Evolutionary conservation across 2,329 filamentous ascomycete genomes (phyloP).

Genomic region (Madurella fahalii): DNA sequence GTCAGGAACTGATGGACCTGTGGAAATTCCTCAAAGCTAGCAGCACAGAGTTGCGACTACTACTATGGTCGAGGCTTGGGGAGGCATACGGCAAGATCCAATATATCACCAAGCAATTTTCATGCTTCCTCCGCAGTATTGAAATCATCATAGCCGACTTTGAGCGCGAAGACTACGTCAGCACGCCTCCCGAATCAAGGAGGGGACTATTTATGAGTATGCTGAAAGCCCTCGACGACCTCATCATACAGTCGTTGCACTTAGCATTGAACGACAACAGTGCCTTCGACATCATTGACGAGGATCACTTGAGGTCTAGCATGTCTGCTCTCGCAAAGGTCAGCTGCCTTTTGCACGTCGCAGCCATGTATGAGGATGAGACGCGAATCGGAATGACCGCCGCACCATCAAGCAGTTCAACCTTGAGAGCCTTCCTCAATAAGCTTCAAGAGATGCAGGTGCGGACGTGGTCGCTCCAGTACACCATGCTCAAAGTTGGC

Average conservation of each 20-base stretch:
- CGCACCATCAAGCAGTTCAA: slow-evolving; percentile 54
- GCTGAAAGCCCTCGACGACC: slow-evolving; percentile 73
- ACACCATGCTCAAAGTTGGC: slow-evolving; percentile 71
- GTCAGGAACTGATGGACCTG: slow-evolving; percentile 66
- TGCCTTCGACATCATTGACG: slow-evolving; percentile 80
- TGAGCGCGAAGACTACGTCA: slow-evolving; percentile 58
- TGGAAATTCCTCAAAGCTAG: slow-evolving; percentile 80
- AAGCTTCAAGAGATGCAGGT: slow-evolving; percentile 85
- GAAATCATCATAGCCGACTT: slow-evolving; percentile 69
- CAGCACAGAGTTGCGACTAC: slow-evolving; percentile 76
- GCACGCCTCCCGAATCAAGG: slow-evolving; percentile 59
- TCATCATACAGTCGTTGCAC: slow-evolving; percentile 67
- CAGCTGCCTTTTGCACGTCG: slow-evolving; percentile 70
- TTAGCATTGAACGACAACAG: slow-evolving; percentile 62
- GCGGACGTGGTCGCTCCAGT: slow-evolving; percentile 82
- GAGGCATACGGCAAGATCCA: slow-evolving; percentile 83
- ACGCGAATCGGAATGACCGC: slow-evolving; percentile 71
- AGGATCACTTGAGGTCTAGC: slow-evolving; percentile 69
- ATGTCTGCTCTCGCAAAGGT: slow-evolving; percentile 68
- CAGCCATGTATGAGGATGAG: slow-evolving; percentile 79
- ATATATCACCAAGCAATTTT: slow-evolving; percentile 83
- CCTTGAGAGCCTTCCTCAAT: slow-evolving; percentile 55
- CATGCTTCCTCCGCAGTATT: slow-evolving; percentile 79
- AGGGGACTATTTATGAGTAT: slow-evolving; percentile 68
- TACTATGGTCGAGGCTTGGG: slow-evolving; percentile 86